A percentile compares a stretch with the other conserved stretches of the same genome.
These are phyloP conservation scores for Colletotrichum noveboracense DNA, from an alignment of 2,329 filamentous ascomycete genomes.

Conservation along the genomic window DNA sequence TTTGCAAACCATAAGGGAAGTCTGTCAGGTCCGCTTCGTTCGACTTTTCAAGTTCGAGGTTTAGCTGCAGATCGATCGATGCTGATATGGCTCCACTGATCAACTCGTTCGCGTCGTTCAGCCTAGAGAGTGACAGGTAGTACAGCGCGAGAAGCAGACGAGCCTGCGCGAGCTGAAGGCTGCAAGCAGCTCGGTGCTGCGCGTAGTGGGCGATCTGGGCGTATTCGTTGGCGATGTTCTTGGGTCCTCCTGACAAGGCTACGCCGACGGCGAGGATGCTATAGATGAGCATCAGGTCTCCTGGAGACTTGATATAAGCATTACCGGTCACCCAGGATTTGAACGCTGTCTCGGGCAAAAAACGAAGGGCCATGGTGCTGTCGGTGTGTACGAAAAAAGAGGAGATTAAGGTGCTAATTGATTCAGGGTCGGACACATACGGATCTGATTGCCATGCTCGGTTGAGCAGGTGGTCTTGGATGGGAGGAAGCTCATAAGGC, in stretches of 20 bases:
- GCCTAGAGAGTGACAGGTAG: conserved; percentile 65
- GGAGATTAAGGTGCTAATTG: conserved; percentile 41
- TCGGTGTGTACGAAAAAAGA: conserved; percentile 49
- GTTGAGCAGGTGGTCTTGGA: conserved; percentile 53
- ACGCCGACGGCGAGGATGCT: conserved; percentile 46
- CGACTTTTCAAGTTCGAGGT: conserved; percentile 62
- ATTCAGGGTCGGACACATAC: conserved; percentile 48
- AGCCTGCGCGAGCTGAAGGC: conserved; percentile 69
- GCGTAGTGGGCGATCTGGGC: conserved; percentile 63
- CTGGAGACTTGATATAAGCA: conserved; percentile 41
- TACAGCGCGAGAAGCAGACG: conserved; percentile 71
- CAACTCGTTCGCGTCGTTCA: conserved; percentile 67
- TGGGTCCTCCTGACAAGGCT: conserved; percentile 41
- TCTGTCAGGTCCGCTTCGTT: conserved; percentile 41
- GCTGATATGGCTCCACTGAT: conserved; percentile 66
- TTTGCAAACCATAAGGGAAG: conserved; percentile 63
- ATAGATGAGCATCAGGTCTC: conserved; percentile 52
- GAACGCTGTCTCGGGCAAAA: conserved; percentile 45
- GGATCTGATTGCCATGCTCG: conserved; percentile 57
- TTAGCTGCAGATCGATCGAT: conserved; percentile 64
- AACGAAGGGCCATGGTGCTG: conserved; percentile 44
- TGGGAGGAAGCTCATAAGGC: conserved; percentile 47
- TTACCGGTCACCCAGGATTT: conserved; percentile 40
- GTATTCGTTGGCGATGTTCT: conserved; percentile 42
- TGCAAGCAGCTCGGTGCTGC: conserved; percentile 34